phyloP scores from a whole-genome alignment of 2,329 filamentous ascomycete species.

The Colletotrichum tofieldiae region DNA sequence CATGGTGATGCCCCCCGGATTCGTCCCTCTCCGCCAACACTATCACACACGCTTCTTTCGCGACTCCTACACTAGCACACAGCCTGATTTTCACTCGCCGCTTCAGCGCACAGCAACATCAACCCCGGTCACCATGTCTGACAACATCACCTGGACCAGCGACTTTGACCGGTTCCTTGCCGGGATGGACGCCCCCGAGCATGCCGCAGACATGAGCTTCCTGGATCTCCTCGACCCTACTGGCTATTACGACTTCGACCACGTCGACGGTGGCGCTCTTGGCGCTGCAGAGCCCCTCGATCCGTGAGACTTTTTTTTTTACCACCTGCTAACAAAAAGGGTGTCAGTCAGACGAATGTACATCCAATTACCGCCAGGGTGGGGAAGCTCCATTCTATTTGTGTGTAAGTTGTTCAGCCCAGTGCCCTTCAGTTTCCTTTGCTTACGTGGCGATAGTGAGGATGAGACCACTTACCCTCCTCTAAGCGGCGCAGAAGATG shows the following conservation, averaged over 20 bases:
- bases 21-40: background rate
- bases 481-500: background rate
- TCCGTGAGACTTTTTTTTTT: constrained; percentile 52
- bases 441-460: background rate
- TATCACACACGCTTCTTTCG: background rate
- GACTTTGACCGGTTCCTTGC: constrained; percentile 37
- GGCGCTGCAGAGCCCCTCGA: constrained; percentile 43
- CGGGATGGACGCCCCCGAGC: background rate
- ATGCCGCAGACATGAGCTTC: constrained; percentile 35
- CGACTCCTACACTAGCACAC: background rate
- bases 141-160: constrained; percentile 42
- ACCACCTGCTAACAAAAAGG: constrained; percentile 52
- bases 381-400: too few relatives aligned
- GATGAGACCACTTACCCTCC: background rate
- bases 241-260: constrained; percentile 39
- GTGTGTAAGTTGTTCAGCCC: background rate
- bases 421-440: background rate
- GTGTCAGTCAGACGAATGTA: too few relatives aligned
- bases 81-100: constrained; percentile 38
- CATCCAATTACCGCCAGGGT: too few relatives aligned
- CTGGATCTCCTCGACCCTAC: constrained; percentile 31
- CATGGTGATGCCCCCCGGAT: background rate
- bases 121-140: constrained; percentile 46
- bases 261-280: constrained; percentile 1
- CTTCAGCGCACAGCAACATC: constrained; percentile 42